These are phyloP conservation scores for Durio zibethinus DNA, from an alignment of 345 rosid species.

Conservation along the genomic window DNA sequence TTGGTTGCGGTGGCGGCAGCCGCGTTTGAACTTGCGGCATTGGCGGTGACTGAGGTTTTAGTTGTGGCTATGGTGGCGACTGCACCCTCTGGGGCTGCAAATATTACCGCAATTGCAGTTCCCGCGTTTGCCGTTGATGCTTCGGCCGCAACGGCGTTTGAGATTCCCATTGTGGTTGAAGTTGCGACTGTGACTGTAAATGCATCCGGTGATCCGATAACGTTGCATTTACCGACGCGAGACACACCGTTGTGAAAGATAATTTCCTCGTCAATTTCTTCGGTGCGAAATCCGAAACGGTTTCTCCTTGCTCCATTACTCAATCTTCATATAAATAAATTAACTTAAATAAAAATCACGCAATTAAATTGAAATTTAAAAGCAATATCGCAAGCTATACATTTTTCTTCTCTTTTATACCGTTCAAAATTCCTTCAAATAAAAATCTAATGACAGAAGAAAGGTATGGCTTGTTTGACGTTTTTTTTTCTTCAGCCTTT, in stretches of 20 bases:
- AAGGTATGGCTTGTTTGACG: not conserved
- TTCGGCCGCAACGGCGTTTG: conserved; percentile 15
- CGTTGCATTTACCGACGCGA: conserved; percentile 30
- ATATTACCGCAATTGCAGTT: conserved; percentile 22
- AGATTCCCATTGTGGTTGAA: conserved; percentile 20
- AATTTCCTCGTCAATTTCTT: conserved; percentile 49
- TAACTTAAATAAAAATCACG: not conserved
- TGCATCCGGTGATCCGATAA: conserved; percentile 24
- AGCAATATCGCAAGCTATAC: not conserved
- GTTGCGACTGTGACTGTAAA: conserved; percentile 1
- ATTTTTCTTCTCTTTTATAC: not conserved
- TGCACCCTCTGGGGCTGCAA: conserved; percentile 18
- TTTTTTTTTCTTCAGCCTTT: not conserved
- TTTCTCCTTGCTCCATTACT: conserved; percentile 44
- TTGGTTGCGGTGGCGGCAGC: conserved; percentile 26
- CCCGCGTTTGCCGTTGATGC: conserved; percentile 18
- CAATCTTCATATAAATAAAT: not conserved
- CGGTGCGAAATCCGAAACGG: conserved; percentile 37
- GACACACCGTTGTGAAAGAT: conserved; percentile 41
- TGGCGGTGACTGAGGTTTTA: conserved; percentile 18
- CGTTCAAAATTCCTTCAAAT: not conserved
- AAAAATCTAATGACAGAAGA: not conserved
- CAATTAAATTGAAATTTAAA: not conserved
- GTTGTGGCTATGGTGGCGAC: conserved; percentile 14
- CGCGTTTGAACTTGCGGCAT: conserved; percentile 24